Conservation (phyloP, 1,139 yeast species). For the Meyerozyma carpophila region DNA sequence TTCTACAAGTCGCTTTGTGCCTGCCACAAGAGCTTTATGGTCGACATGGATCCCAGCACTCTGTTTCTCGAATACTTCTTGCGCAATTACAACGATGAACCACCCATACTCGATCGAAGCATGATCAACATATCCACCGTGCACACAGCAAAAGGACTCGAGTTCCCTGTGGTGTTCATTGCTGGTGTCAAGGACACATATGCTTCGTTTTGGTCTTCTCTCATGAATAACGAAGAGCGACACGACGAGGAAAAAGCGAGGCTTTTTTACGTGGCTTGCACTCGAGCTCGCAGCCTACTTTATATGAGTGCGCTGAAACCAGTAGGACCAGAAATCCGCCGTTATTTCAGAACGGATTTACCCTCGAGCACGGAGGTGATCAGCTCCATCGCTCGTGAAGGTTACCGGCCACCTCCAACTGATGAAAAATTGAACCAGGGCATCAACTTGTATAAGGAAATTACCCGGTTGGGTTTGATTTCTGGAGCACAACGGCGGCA, state of each 20-base stretch:
- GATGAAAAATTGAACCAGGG: neutral
- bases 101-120: constrained; percentile 20
- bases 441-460: neutral
- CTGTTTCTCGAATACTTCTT: constrained; percentile 34
- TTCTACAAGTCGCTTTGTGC: neutral
- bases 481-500: neutral
- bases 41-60: neutral
- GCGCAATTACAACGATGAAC: constrained; percentile 43
- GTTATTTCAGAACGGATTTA: constrained; percentile 3
- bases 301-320: constrained; percentile 22
- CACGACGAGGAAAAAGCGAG: constrained; percentile 20
- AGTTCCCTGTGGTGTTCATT: constrained; percentile 63
- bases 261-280: constrained; percentile 57
- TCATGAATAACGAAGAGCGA: constrained; percentile 4
- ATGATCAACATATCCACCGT: constrained; percentile 54
- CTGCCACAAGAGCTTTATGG: neutral
- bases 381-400: neutral
- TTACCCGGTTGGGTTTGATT: neutral
- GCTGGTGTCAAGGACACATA: constrained; percentile 23
- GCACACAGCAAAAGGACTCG: constrained; percentile 69
- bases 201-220: constrained; percentile 16
- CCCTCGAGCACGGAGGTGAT: constrained; percentile 1
- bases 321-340: constrained; percentile 1
- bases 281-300: constrained; percentile 54
- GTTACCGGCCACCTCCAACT: neutral